Conservation (phyloP, 805 yeast species). For the Peterozyma xylosa region DNA sequence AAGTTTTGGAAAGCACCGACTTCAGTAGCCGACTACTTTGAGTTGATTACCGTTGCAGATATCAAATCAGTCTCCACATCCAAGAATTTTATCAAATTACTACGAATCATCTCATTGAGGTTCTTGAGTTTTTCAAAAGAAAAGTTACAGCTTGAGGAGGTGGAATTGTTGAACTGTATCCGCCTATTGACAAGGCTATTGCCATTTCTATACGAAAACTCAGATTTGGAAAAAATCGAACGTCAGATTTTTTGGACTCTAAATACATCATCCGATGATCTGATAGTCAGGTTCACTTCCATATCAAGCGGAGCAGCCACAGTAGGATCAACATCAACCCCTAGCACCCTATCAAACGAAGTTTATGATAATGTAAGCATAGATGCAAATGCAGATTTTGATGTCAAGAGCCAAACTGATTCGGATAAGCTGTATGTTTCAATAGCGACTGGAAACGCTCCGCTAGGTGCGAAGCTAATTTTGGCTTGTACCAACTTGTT, state of each 20-base stretch:
- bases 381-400: slow-evolving; percentile 11
- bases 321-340: slow-evolving; percentile 14
- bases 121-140: slow-evolving; percentile 12
- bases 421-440: slow-evolving; percentile 10
- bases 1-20: slow-evolving; percentile 41
- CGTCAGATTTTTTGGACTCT: slow-evolving; percentile 37
- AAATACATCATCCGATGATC: slow-evolving; percentile 10
- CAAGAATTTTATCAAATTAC: slow-evolving; percentile 52
- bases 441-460: slow-evolving; percentile 11
- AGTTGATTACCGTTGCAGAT: slow-evolving; percentile 48
- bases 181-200: slow-evolving; percentile 57
- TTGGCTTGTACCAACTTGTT: slow-evolving; percentile 35
- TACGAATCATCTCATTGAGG: slow-evolving; percentile 30
- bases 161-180: slow-evolving; percentile 41
- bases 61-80: slow-evolving; percentile 51
- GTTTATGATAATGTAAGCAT: slow-evolving; percentile 14
- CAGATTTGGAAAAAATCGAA: slow-evolving; percentile 24
- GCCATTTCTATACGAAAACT: slow-evolving; percentile 62
- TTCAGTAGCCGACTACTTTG: slow-evolving; percentile 48
- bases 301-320: slow-evolving; percentile 14
- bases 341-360: slow-evolving; percentile 13
- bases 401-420: background rate
- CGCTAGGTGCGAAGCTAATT: slow-evolving; percentile 31
- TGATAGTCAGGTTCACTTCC: slow-evolving; percentile 5
- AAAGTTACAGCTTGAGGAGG: slow-evolving; percentile 13